Conservation (phyloP, 805 yeast species). For the Metschnikowia cubensis region DNA sequence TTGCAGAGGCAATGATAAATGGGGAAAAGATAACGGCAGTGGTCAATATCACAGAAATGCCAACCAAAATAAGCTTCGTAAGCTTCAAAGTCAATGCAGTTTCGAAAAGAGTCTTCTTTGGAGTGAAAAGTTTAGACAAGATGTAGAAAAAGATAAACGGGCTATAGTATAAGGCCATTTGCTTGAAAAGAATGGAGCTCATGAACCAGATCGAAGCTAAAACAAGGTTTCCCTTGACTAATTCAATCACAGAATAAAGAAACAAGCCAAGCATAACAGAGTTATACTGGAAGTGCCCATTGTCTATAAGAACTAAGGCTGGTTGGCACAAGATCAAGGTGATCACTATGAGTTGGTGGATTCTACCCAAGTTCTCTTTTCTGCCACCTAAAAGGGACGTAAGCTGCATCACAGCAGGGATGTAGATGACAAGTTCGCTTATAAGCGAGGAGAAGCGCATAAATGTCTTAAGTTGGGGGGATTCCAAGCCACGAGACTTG, state of each 20-base stretch:
- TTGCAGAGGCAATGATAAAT: slow-evolving; percentile 39
- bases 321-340: slow-evolving; percentile 86
- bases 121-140: slow-evolving; percentile 45
- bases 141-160: slow-evolving; percentile 83
- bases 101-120: slow-evolving; percentile 15
- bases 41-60: slow-evolving; percentile 56
- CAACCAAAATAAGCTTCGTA: slow-evolving; percentile 58
- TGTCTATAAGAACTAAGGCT: slow-evolving; percentile 77
- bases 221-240: slow-evolving; percentile 59
- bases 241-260: slow-evolving; percentile 59
- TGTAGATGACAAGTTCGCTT: slow-evolving; percentile 69
- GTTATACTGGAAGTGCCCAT: slow-evolving; percentile 96
- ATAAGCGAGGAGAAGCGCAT: slow-evolving; percentile 79
- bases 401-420: slow-evolving; percentile 75
- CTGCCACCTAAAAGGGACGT: slow-evolving; percentile 65
- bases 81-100: slow-evolving; percentile 40
- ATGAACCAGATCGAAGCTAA: slow-evolving; percentile 77
- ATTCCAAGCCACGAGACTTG: slow-evolving; percentile 72
- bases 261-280: slow-evolving; percentile 91
- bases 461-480: slow-evolving; percentile 61
- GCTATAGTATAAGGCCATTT: slow-evolving; percentile 91
- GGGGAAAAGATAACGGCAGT: slow-evolving; percentile 56
- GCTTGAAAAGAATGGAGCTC: slow-evolving; percentile 78
- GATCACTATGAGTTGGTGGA: slow-evolving; percentile 72
- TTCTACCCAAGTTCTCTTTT: slow-evolving; percentile 49